phyloP scores from a whole-genome alignment of 345 rosid genomes.

The Microcos paniculata region DNA sequence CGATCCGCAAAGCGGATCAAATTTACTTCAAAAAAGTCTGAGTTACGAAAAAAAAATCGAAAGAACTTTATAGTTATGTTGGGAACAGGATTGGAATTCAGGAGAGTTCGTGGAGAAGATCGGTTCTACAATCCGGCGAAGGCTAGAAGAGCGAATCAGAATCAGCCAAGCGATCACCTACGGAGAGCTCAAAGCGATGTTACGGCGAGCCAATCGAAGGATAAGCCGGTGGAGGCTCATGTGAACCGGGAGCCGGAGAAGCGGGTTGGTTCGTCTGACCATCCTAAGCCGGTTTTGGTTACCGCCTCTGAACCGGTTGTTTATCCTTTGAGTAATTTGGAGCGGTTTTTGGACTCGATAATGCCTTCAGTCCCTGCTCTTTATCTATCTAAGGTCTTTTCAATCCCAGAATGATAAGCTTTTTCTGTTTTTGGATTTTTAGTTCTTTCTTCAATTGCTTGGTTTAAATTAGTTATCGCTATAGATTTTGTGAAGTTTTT shows the following conservation, averaged over 20 bases:
- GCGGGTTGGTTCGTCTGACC: conserved; percentile 17
- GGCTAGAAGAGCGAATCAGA: conserved; percentile 39
- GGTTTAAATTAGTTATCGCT: neutral
- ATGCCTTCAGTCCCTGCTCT: conserved; percentile 53
- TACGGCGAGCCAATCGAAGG: conserved; percentile 30
- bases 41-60: neutral
- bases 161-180: conserved; percentile 32
- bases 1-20: neutral
- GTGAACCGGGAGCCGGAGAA: conserved; percentile 27
- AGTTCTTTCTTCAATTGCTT: neutral
- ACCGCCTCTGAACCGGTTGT: conserved; percentile 26
- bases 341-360: conserved; percentile 52
- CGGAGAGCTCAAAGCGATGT: conserved; percentile 46
- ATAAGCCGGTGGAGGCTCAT: conserved; percentile 2
- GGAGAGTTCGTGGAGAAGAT: conserved; percentile 47
- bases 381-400: conserved; percentile 51
- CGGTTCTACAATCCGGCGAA: conserved; percentile 36
- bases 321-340: conserved; percentile 41
- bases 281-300: conserved; percentile 18
- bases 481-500: neutral
- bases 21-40: neutral
- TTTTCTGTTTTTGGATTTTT: neutral
- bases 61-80: conserved; percentile 34
- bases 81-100: conserved; percentile 48
- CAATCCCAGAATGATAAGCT: neutral